Percentiles rank a stretch among this genome's conserved stretches.
Conservation (phyloP, 148 eudicot genomes). For the Mesembryanthemum crystallinum region DNA sequence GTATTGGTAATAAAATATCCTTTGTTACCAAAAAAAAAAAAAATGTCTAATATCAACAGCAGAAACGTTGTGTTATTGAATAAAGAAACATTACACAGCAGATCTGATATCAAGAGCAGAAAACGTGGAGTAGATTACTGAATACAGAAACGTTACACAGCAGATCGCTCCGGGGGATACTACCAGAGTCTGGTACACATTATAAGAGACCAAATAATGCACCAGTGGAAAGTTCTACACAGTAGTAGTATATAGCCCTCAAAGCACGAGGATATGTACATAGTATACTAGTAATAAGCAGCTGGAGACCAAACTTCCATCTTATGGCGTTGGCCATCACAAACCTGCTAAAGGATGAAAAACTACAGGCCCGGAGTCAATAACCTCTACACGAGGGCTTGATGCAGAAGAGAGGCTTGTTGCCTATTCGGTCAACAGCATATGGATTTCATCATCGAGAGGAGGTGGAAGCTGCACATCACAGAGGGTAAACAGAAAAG, state of each 20-base stretch:
- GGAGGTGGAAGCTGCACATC: slow-evolving; percentile 53
- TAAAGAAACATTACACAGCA: background rate
- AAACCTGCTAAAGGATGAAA: slow-evolving; percentile 14
- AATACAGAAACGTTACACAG: background rate
- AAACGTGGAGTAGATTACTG: background rate
- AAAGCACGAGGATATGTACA: slow-evolving; percentile 20
- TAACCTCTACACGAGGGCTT: background rate
- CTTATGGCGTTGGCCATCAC: slow-evolving; percentile 29
- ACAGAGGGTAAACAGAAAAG: background rate
- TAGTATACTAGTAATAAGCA: slow-evolving; percentile 18
- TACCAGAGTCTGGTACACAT: background rate
- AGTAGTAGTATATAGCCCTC: background rate
- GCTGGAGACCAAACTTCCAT: slow-evolving; percentile 29
- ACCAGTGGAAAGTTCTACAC: slow-evolving; percentile 15
- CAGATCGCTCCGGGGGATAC: background rate
- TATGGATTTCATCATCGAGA: slow-evolving; percentile 38
- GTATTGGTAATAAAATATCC: too few species aligned
- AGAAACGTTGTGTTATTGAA: background rate
- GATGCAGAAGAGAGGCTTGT: slow-evolving; percentile 7
- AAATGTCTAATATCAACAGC: too few species aligned
- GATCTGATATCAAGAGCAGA: background rate
- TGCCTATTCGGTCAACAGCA: slow-evolving; percentile 59
- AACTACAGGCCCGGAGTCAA: background rate
- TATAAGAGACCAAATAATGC: background rate
- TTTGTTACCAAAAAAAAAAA: too few species aligned